These are phyloP conservation scores for Ceratocystis harringtonii DNA, from an alignment of 2,329 filamentous ascomycete species.

Conservation along the genomic window DNA sequence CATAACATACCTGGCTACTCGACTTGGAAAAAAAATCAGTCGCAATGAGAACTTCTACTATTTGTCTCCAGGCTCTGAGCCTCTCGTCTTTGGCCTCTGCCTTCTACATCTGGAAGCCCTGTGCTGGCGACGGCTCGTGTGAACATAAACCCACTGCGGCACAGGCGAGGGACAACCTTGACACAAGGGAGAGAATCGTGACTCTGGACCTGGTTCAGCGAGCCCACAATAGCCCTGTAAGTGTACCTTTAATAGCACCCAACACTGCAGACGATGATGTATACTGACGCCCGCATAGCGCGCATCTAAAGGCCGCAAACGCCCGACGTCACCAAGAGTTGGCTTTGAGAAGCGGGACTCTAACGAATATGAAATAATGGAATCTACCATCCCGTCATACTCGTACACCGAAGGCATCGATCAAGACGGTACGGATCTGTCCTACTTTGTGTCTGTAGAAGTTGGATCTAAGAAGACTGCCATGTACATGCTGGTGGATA, in stretches of 20 bases:
- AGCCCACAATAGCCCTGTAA: constrained; percentile 9
- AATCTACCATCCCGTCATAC: constrained; percentile 31
- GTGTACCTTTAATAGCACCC: not conserved
- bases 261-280: constrained; percentile 10
- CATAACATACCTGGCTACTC: not conserved
- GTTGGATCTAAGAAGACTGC: constrained; percentile 40
- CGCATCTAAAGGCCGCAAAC: not conserved
- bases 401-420: constrained; percentile 39
- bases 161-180: not conserved
- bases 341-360: constrained; percentile 25
- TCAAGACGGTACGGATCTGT: constrained; percentile 51
- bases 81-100: constrained; percentile 12
- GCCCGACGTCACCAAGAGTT: constrained; percentile 15
- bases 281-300: not conserved
- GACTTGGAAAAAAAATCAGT: not conserved
- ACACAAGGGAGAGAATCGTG: not conserved
- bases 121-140: constrained; percentile 16
- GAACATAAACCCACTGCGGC: constrained; percentile 7
- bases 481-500: constrained; percentile 50
- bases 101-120: constrained; percentile 18
- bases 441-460: constrained; percentile 45
- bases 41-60: constrained; percentile 8
- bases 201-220: constrained; percentile 10
- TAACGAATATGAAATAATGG: constrained; percentile 34
- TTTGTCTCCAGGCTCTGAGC: constrained; percentile 9